Percentiles rank a stretch among this genome's conserved stretches.
Conservation (phyloP, 208 protist species). For the Leishmania amazonensis region DNA sequence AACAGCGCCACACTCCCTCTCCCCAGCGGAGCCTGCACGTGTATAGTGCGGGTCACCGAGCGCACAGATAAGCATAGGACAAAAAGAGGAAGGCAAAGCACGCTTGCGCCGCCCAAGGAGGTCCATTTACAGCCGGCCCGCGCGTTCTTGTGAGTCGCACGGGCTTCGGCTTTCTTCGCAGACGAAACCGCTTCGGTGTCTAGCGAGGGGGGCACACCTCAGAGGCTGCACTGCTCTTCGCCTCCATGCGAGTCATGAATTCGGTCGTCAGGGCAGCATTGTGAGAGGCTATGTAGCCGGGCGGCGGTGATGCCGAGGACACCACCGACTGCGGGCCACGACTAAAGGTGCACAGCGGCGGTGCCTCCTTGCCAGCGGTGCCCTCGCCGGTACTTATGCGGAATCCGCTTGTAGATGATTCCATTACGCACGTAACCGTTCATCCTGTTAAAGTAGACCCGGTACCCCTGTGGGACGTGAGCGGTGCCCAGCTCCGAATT, state of each 20-base stretch:
- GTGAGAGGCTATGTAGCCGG: slow-evolving; percentile 5
- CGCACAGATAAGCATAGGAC: background rate
- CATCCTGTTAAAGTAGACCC: background rate
- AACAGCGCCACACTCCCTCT: background rate
- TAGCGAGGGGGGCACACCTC: slow-evolving; percentile 6
- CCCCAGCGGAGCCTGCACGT: background rate
- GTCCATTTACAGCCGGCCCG: background rate
- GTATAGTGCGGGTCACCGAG: background rate
- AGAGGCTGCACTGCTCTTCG: slow-evolving; percentile 13
- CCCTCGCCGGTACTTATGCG: background rate
- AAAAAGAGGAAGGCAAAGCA: background rate
- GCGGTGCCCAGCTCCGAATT: background rate
- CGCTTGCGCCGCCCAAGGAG: background rate
- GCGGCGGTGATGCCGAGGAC: slow-evolving; percentile 15
- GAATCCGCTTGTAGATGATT: too few species aligned
- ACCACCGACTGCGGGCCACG: slow-evolving; percentile 18
- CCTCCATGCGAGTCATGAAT: slow-evolving; percentile 19
- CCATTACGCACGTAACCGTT: background rate
- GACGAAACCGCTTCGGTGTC: background rate
- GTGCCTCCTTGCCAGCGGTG: background rate
- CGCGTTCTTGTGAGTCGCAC: background rate
- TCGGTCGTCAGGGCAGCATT: slow-evolving; percentile 8
- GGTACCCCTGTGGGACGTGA: slow-evolving; percentile 1
- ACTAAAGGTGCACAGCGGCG: slow-evolving; percentile 22
- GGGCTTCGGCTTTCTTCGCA: background rate